A percentile compares a stretch with the other conserved stretches of the same genome.
phyloP scores from a whole-genome alignment of 2,329 filamentous ascomycete species.

The Nothopassalora personata region DNA sequence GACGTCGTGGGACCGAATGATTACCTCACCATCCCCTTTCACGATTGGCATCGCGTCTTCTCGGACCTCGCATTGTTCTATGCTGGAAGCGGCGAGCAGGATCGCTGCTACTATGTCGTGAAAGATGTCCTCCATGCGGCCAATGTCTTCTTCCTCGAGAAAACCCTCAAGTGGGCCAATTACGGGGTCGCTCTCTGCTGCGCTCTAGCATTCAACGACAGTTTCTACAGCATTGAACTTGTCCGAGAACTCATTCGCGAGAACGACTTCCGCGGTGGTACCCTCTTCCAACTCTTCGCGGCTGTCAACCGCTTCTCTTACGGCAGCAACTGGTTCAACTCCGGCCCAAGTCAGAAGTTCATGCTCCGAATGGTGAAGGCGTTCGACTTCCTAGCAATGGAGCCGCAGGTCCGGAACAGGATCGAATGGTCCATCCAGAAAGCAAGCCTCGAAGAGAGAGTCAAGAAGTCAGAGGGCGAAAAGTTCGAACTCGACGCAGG shows the following conservation, averaged over 20 bases:
- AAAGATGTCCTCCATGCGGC: slow-evolving; percentile 69
- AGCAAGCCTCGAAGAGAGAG: slow-evolving; percentile 33
- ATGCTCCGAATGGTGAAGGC: slow-evolving; percentile 86
- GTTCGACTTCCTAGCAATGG: slow-evolving; percentile 66
- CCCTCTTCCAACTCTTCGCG: slow-evolving; percentile 78
- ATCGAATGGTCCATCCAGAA: slow-evolving; percentile 40
- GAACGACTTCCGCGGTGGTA: slow-evolving; percentile 61
- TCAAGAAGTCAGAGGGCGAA: slow-evolving; percentile 6
- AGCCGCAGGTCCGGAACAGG: slow-evolving; percentile 44
- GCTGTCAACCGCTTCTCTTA: slow-evolving; percentile 71
- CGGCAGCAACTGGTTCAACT: slow-evolving; percentile 69
- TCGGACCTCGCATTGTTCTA: slow-evolving; percentile 77
- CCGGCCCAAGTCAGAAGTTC: slow-evolving; percentile 81
- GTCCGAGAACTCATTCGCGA: slow-evolving; percentile 81
- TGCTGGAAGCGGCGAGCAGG: slow-evolving; percentile 60
- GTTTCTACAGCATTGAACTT: slow-evolving; percentile 66
- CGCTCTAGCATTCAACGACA: slow-evolving; percentile 72
- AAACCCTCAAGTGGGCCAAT: slow-evolving; percentile 23
- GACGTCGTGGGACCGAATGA: slow-evolving; percentile 40
- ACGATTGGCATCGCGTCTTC: slow-evolving; percentile 84
- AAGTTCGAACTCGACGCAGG: slow-evolving; percentile 60
- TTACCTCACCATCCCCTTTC: slow-evolving; percentile 75
- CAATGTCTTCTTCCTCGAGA: slow-evolving; percentile 68
- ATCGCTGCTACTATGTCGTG: slow-evolving; percentile 74
- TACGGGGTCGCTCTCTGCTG: slow-evolving; percentile 49